phyloP scores from a whole-genome alignment of 331 rosid genomes.

The Ulmus americana region DNA sequence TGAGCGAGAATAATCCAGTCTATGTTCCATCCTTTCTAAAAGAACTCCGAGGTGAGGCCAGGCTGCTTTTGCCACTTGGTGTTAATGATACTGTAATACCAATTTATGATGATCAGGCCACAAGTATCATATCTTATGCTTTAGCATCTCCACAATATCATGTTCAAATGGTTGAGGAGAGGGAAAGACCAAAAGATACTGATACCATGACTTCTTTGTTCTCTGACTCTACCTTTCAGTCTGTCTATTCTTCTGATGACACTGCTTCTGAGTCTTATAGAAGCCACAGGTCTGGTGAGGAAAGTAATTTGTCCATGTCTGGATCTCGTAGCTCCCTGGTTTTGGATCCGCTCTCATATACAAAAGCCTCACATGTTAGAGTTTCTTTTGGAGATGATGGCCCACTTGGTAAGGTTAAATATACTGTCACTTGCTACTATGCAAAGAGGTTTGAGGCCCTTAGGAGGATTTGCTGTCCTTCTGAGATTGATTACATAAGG shows the following conservation, averaged over 20 bases:
- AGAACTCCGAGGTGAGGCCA: conserved; percentile 78
- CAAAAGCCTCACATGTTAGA: conserved; percentile 72
- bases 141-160: conserved; percentile 59
- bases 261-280: conserved; percentile 43
- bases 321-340: conserved; percentile 56
- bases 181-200: conserved; percentile 54
- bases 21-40: conserved; percentile 64
- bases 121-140: conserved; percentile 85
- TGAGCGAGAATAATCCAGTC: conserved; percentile 57
- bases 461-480: conserved; percentile 81
- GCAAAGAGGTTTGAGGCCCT: conserved; percentile 82
- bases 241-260: conserved; percentile 53
- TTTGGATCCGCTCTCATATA: conserved; percentile 50
- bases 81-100: conserved; percentile 72
- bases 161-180: conserved; percentile 42
- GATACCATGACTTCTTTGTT: conserved; percentile 34
- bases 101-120: conserved; percentile 83
- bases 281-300: conserved; percentile 60
- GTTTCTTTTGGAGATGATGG: conserved; percentile 80
- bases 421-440: conserved; percentile 69
- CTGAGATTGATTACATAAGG: conserved; percentile 77
- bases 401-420: conserved; percentile 65
- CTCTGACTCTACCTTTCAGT: conserved; percentile 52
- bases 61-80: conserved; percentile 73
- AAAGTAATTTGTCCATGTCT: conserved; percentile 41